These are phyloP conservation scores for Vitis amurensis DNA, from an alignment of 164 flowering plant genomes.

Conservation along the genomic window DNA sequence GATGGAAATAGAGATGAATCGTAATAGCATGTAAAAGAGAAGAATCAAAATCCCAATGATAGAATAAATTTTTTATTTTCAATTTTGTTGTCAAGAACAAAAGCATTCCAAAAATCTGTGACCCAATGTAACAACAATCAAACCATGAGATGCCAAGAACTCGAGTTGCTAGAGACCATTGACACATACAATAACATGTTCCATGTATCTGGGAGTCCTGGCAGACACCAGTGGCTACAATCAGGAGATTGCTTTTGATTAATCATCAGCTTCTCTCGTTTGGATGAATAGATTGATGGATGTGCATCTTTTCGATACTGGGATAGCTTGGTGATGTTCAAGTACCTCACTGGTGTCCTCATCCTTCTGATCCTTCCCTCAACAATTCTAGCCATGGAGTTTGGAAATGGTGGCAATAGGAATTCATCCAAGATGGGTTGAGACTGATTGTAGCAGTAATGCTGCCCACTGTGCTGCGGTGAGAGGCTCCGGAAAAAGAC, in stretches of 20 bases:
- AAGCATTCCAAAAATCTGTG: too few relatives aligned
- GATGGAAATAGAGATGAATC: too few relatives aligned
- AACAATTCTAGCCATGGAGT: neutral
- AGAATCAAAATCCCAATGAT: too few relatives aligned
- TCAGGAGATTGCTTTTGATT: constrained; percentile 24
- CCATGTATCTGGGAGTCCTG: constrained; percentile 41
- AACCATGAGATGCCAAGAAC: too few relatives aligned
- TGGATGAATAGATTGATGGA: constrained; percentile 29
- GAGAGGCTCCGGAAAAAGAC: constrained; percentile 53
- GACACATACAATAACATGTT: constrained; percentile 21
- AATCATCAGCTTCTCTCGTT: constrained; percentile 15
- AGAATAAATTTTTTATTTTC: too few relatives aligned
- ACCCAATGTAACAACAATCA: too few relatives aligned
- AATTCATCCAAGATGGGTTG: neutral
- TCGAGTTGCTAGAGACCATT: too few relatives aligned
- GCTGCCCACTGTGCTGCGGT: constrained; percentile 35
- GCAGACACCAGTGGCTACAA: constrained; percentile 44
- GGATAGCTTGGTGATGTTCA: constrained; percentile 28
- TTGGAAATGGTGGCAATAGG: neutral
- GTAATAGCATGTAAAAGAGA: too few relatives aligned
- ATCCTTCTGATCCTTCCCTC: constrained; percentile 12
- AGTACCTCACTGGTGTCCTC: constrained; percentile 22
- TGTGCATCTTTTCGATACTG: constrained; percentile 34
- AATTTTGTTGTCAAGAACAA: too few relatives aligned
- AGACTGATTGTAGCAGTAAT: neutral